These are phyloP conservation scores for Nakazawaea sp. DNA, from an alignment of 805 yeast genomes.

Conservation along the genomic window DNA sequence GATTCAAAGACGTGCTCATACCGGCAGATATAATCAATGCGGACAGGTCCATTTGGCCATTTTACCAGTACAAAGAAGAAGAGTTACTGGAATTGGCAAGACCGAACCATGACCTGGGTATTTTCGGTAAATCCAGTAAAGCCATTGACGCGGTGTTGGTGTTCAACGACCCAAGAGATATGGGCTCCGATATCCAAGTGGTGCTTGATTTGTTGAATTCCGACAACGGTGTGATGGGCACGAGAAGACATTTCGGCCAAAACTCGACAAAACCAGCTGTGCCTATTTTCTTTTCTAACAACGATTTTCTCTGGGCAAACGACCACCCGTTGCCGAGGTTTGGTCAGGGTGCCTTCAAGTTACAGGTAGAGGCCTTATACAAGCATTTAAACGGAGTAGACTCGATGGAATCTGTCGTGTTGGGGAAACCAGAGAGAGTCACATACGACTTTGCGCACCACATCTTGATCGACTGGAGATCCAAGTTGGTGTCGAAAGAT, in stretches of 20 bases:
- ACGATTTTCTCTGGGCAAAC: constrained; percentile 85
- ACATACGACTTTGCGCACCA: constrained; percentile 83
- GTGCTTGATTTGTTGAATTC: constrained; percentile 66
- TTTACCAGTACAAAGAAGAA: constrained; percentile 43
- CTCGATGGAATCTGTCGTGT: constrained; percentile 43
- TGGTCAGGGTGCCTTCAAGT: constrained; percentile 87
- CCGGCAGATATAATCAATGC: constrained; percentile 65
- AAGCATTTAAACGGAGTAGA: constrained; percentile 41
- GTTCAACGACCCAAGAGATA: constrained; percentile 84
- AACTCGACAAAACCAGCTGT: constrained; percentile 39
- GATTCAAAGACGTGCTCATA: constrained; percentile 67
- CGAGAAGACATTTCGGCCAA: constrained; percentile 30
- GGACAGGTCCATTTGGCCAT: constrained; percentile 60
- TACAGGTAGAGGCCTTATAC: constrained; percentile 55
- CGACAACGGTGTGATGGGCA: constrained; percentile 57
- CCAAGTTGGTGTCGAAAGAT: constrained; percentile 21
- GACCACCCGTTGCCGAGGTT: constrained; percentile 72
- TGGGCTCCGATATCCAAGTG: constrained; percentile 80
- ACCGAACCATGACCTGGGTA: constrained; percentile 21
- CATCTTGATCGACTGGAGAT: constrained; percentile 51
- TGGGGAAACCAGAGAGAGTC: constrained; percentile 77
- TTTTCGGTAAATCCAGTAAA: constrained; percentile 21
- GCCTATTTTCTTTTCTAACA: constrained; percentile 75
- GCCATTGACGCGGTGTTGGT: constrained; percentile 73
- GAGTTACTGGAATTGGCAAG: constrained; percentile 37